Conservation (phyloP, 768 basidiomycete species). For the Xerocomus brunneocitrinus region DNA sequence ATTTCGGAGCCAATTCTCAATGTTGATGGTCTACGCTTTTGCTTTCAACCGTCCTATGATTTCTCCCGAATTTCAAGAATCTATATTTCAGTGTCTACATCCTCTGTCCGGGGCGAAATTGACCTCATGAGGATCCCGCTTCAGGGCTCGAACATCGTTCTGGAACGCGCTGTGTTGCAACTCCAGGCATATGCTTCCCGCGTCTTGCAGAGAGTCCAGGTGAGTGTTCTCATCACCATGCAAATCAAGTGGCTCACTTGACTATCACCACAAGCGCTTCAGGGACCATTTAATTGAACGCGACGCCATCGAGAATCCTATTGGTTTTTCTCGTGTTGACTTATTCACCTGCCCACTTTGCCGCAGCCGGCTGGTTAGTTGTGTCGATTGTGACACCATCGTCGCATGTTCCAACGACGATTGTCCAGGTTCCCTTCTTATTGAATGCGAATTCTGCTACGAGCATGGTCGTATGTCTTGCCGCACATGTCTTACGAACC, state of each 20-base stretch:
- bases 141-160: not conserved
- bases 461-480: not conserved
- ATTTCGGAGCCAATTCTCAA: not conserved
- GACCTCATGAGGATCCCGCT: not conserved
- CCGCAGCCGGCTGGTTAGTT: not conserved
- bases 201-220: not conserved
- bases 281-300: not conserved
- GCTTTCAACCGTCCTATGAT: constrained; percentile 14
- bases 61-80: constrained; percentile 8
- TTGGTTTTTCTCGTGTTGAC: not conserved
- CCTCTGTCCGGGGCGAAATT: not conserved
- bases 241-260: not conserved
- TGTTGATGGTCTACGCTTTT: constrained; percentile 1
- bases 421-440: not conserved
- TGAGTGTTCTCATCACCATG: not conserved
- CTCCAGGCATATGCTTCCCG: not conserved
- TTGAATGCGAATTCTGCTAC: not conserved
- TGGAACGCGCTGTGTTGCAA: not conserved
- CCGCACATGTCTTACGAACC: constrained; percentile 1
- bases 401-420: not conserved
- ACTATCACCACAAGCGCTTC: not conserved
- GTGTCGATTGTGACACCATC: not conserved
- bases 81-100: constrained; percentile 8
- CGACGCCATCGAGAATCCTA: not conserved
- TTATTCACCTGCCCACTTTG: constrained; percentile 2